These are phyloP conservation scores for Zasmidium cellare DNA, from an alignment of 2,329 filamentous ascomycete genomes.

Conservation along the genomic window DNA sequence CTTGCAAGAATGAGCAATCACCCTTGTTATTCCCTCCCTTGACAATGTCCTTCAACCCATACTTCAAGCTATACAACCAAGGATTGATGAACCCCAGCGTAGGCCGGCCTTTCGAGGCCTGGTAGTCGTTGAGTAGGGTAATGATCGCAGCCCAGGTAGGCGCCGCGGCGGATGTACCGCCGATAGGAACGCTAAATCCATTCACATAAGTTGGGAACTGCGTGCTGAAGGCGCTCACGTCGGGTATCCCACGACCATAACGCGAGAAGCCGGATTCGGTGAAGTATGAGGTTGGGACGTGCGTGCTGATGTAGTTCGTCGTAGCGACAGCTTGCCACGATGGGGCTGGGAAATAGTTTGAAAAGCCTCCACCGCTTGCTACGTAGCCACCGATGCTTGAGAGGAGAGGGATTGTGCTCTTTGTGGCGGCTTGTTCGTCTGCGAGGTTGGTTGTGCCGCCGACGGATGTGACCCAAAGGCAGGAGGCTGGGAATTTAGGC, in stretches of 20 bases:
- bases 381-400: conserved; percentile 15
- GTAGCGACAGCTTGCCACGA: conserved; percentile 44
- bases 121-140: conserved; percentile 62
- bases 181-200: conserved; percentile 35
- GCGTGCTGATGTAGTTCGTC: conserved; percentile 38
- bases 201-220: conserved; percentile 39
- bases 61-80: conserved; percentile 55
- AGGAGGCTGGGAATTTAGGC: conserved; percentile 48
- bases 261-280: conserved; percentile 44
- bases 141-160: conserved; percentile 61
- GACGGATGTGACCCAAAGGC: conserved; percentile 49
- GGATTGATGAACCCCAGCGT: conserved; percentile 55
- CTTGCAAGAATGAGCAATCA: conserved; percentile 13
- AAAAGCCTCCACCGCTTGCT: conserved; percentile 42
- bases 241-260: conserved; percentile 44
- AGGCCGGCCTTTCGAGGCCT: conserved; percentile 50
- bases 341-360: conserved; percentile 44
- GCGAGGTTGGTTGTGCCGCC: conserved; percentile 36
- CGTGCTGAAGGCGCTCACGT: conserved; percentile 49
- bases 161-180: conserved; percentile 53
- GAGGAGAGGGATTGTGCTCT: conserved; percentile 18
- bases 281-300: conserved; percentile 40
- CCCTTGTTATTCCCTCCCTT: conserved; percentile 34
- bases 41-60: conserved; percentile 51
- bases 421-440: conserved; percentile 24